phyloP scores from a whole-genome alignment of 2,329 filamentous ascomycete genomes.

The Colletotrichum sp. region DNA sequence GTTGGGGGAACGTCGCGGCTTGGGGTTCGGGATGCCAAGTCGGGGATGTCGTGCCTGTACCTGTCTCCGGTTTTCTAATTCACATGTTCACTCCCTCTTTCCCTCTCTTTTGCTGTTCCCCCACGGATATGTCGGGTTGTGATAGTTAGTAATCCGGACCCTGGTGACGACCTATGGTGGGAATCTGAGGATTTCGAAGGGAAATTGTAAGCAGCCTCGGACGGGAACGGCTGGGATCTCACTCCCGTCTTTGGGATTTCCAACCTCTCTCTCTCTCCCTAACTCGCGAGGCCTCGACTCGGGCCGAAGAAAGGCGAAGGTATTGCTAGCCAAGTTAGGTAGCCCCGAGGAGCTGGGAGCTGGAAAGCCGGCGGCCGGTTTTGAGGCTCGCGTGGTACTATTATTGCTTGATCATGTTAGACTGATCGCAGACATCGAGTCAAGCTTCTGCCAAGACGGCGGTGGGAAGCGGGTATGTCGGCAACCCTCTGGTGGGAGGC shows the following conservation, averaged over 20 bases:
- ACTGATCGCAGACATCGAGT: not conserved
- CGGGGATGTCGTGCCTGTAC: not conserved
- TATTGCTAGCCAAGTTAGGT: not conserved
- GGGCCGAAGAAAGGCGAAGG: not conserved
- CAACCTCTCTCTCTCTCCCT: not conserved
- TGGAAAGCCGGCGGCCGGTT: not conserved
- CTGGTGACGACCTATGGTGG: not conserved
- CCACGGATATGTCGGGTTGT: not conserved
- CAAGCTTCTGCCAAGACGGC: slow-evolving; percentile 20
- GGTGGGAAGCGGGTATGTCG: slow-evolving; percentile 16
- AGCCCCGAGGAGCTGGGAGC: not conserved
- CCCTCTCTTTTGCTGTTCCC: not conserved
- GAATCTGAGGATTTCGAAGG: not conserved
- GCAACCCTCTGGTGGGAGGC: not conserved
- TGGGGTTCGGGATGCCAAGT: not conserved
- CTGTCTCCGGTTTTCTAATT: not conserved
- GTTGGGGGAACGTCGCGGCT: not conserved
- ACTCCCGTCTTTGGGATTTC: not conserved
- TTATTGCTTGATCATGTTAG: not conserved
- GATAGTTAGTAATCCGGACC: not conserved
- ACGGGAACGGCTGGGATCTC: not conserved
- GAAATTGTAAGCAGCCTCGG: not conserved
- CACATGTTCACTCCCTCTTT: not conserved
- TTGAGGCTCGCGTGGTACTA: not conserved
- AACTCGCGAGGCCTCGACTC: not conserved